Evolutionary conservation across 768 basidiomycete genomes (phyloP).

Genomic region (Brasilioporus rufonigricans): DNA sequence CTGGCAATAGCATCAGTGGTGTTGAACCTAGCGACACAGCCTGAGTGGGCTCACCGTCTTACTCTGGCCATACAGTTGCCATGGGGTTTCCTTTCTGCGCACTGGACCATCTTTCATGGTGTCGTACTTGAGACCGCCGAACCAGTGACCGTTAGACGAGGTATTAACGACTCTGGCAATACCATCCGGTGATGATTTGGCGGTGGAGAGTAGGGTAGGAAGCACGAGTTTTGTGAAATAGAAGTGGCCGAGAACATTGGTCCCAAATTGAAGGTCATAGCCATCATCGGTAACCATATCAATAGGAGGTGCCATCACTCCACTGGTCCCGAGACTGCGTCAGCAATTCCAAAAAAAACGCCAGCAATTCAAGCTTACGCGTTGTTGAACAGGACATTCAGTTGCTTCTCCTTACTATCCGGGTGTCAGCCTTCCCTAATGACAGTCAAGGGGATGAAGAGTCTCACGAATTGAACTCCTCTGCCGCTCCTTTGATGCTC

Average conservation of each 20-base stretch:
- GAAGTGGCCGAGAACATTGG: conserved; percentile 37
- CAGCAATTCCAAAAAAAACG: neutral
- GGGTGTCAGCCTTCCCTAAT: neutral
- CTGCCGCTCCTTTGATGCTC: conserved; percentile 37
- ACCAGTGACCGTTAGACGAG: conserved; percentile 26
- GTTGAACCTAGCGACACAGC: neutral
- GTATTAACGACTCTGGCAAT: conserved; percentile 37
- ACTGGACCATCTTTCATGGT: conserved; percentile 29
- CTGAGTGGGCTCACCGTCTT: conserved; percentile 25
- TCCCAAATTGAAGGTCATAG: conserved; percentile 42
- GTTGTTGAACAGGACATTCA: conserved; percentile 30
- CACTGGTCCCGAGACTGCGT: conserved; percentile 20
- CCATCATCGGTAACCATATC: conserved; percentile 36
- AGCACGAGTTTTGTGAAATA: conserved; percentile 38
- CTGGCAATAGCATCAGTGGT: conserved; percentile 20
- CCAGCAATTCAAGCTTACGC: conserved; percentile 19
- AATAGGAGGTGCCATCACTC: conserved; percentile 30
- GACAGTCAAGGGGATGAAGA: too few species aligned
- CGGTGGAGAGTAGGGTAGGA: conserved; percentile 31
- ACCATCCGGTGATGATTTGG: conserved; percentile 30
- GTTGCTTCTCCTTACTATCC: conserved; percentile 17
- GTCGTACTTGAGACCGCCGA: conserved; percentile 23
- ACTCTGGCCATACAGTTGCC: conserved; percentile 27
- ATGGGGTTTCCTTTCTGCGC: conserved; percentile 1
- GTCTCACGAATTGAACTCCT: conserved; percentile 37